phyloP scores from a whole-genome alignment of 441 rosid species.

The Erodium texanum region DNA sequence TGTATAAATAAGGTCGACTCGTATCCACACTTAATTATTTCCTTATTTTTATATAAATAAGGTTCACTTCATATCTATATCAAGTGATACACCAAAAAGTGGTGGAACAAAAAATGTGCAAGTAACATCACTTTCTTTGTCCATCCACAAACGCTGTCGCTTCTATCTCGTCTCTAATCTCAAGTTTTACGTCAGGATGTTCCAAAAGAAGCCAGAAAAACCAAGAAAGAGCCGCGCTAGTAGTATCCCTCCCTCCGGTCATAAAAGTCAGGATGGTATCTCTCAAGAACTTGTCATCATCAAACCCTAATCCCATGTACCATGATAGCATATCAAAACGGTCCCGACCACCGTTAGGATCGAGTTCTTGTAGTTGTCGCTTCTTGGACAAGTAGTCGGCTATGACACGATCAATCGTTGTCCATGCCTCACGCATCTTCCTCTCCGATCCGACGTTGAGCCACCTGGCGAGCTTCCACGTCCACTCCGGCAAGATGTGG shows the following conservation, averaged over 20 bases:
- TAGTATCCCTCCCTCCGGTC: background rate
- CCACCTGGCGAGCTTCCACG: constrained; percentile 18
- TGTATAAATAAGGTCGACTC: too few relatives aligned
- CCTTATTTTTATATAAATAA: too few relatives aligned
- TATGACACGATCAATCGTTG: constrained; percentile 1
- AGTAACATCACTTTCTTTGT: too few relatives aligned
- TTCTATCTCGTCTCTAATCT: background rate
- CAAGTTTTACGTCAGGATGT: background rate
- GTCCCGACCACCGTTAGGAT: background rate
- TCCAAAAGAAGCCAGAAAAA: background rate
- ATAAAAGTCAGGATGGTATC: background rate
- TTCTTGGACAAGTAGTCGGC: constrained; percentile 4
- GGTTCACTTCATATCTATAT: too few relatives aligned
- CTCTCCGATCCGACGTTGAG: constrained; percentile 14
- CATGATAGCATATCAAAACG: background rate
- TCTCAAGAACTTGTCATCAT: background rate
- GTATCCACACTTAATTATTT: too few relatives aligned
- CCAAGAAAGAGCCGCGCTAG: background rate
- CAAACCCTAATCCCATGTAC: background rate
- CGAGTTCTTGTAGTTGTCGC: too few relatives aligned
- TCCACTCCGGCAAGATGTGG: constrained; percentile 7
- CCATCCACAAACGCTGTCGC: too few relatives aligned
- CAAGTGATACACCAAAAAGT: too few relatives aligned
- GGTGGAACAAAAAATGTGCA: too few relatives aligned
- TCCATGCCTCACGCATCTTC: constrained; percentile 6